Conservation (phyloP, 495 filamentous ascomycete genomes). For the Podospora comata region DNA sequence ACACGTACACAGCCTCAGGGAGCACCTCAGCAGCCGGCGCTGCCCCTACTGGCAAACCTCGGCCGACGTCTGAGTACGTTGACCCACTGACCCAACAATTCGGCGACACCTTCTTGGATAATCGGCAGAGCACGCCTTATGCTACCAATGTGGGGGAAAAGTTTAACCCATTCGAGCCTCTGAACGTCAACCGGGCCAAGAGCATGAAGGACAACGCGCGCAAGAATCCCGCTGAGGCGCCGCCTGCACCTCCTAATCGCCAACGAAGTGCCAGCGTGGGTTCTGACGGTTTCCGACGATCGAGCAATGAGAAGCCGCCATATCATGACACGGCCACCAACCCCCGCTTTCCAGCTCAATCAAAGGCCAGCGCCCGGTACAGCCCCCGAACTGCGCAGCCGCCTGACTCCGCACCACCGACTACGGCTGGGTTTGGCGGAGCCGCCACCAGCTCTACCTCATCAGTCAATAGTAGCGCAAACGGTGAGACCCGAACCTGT, state of each 20-base stretch:
- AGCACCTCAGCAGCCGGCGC: conserved; percentile 38
- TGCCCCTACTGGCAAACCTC: conserved; percentile 25
- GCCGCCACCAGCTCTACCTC: conserved; percentile 16
- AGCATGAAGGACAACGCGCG: conserved; percentile 33
- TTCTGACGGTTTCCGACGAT: conserved; percentile 23
- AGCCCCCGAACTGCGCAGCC: conserved; percentile 21
- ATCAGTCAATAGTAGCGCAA: conserved; percentile 22
- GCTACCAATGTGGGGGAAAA: conserved; percentile 66
- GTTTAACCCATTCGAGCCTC: conserved; percentile 52
- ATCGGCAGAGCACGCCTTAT: conserved; percentile 66
- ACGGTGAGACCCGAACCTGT: conserved; percentile 19
- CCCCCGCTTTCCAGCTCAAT: conserved; percentile 18
- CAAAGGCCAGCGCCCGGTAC: conserved; percentile 31
- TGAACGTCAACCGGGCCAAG: conserved; percentile 39
- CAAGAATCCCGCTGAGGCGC: conserved; percentile 10
- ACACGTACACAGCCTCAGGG: conserved; percentile 20
- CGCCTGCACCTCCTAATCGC: conserved; percentile 22
- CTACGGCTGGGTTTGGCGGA: background rate
- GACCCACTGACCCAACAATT: conserved; percentile 47
- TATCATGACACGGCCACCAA: conserved; percentile 7
- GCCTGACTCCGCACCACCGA: conserved; percentile 19
- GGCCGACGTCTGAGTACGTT: conserved; percentile 20
- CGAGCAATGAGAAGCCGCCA: conserved; percentile 17
- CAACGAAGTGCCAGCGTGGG: conserved; percentile 34
- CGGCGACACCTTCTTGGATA: conserved; percentile 43